Conservation (phyloP, 495 filamentous ascomycete species). For the Collariella sp. region DNA sequence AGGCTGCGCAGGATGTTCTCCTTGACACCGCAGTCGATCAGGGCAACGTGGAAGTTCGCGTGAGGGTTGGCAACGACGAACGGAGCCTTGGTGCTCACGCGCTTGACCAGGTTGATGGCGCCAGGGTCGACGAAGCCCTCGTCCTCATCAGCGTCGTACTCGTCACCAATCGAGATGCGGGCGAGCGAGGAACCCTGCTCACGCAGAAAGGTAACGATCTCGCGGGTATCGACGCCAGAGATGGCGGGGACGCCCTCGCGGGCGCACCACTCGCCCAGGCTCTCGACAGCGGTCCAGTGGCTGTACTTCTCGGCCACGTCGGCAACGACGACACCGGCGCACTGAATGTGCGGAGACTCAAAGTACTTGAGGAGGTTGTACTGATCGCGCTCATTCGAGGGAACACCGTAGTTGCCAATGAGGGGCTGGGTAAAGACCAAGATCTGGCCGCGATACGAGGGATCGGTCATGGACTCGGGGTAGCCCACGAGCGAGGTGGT, state of each 20-base stretch:
- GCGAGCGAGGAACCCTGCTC: slow-evolving; percentile 95
- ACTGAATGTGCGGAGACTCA: slow-evolving; percentile 94
- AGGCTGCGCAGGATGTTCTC: slow-evolving; percentile 97
- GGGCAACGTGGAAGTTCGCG: slow-evolving; percentile 80
- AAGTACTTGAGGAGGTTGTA: slow-evolving; percentile 83
- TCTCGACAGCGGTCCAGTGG: slow-evolving; percentile 97
- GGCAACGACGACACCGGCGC: slow-evolving; percentile 87
- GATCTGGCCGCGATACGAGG: slow-evolving; percentile 97
- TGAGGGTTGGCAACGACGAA: slow-evolving; percentile 80
- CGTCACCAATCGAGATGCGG: slow-evolving; percentile 89
- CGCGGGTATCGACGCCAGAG: slow-evolving; percentile 92
- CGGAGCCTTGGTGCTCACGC: slow-evolving; percentile 93
- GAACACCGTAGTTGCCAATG: slow-evolving; percentile 97
- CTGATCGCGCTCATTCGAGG: slow-evolving; percentile 65
- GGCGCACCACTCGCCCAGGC: slow-evolving; percentile 86
- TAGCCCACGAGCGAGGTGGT: slow-evolving; percentile 91
- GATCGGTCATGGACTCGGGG: slow-evolving; percentile 96
- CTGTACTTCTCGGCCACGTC: slow-evolving; percentile 90
- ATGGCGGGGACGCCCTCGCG: slow-evolving; percentile 94
- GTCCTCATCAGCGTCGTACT: slow-evolving; percentile 97
- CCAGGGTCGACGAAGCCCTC: slow-evolving; percentile 93
- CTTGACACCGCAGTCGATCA: slow-evolving; percentile 98
- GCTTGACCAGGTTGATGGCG: slow-evolving; percentile 89
- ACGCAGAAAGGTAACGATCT: slow-evolving; percentile 88
- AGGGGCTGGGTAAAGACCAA: slow-evolving; percentile 97